These are phyloP conservation scores for Blastomyces emzantsi DNA, from an alignment of 2,329 filamentous ascomycete genomes.

Conservation along the genomic window DNA sequence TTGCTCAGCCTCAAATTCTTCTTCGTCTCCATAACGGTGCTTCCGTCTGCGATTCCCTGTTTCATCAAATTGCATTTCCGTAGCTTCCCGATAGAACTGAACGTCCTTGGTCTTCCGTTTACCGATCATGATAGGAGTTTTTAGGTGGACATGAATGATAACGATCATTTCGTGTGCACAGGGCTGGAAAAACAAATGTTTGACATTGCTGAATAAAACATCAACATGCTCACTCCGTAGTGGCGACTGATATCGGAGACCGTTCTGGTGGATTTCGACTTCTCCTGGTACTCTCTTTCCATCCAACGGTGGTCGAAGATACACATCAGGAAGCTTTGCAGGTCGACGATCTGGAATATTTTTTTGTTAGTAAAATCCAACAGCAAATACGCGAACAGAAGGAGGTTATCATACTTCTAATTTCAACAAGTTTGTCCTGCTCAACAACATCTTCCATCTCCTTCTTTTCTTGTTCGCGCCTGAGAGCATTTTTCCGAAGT, in stretches of 20 bases:
- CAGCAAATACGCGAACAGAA: neutral
- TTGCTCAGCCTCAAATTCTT: slow-evolving; percentile 97
- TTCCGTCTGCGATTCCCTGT: slow-evolving; percentile 97
- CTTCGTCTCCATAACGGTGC: slow-evolving; percentile 94
- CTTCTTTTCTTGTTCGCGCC: slow-evolving; percentile 97
- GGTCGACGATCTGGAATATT: slow-evolving; percentile 67
- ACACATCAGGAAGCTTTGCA: slow-evolving; percentile 84
- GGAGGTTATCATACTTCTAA: slow-evolving; percentile 61
- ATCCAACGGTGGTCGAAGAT: slow-evolving; percentile 89
- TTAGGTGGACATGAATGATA: slow-evolving; percentile 94
- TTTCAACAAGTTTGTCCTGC: slow-evolving; percentile 93
- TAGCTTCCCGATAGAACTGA: slow-evolving; percentile 96
- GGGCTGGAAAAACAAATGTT: slow-evolving; percentile 97
- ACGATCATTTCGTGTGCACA: slow-evolving; percentile 95
- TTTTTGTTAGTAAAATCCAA: neutral
- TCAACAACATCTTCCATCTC: slow-evolving; percentile 99
- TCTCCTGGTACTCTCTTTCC: slow-evolving; percentile 94
- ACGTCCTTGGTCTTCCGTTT: slow-evolving; percentile 99
- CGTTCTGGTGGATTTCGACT: slow-evolving; percentile 96
- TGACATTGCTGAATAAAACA: slow-evolving; percentile 95
- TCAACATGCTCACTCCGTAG: slow-evolving; percentile 79
- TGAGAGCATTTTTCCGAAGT: slow-evolving; percentile 84
- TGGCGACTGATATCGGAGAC: slow-evolving; percentile 86
- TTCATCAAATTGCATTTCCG: slow-evolving; percentile 97
- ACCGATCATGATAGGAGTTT: slow-evolving; percentile 95